phyloP scores from a whole-genome alignment of 1,284 basidiomycete species.

The Coniferiporia sulphurascens region DNA sequence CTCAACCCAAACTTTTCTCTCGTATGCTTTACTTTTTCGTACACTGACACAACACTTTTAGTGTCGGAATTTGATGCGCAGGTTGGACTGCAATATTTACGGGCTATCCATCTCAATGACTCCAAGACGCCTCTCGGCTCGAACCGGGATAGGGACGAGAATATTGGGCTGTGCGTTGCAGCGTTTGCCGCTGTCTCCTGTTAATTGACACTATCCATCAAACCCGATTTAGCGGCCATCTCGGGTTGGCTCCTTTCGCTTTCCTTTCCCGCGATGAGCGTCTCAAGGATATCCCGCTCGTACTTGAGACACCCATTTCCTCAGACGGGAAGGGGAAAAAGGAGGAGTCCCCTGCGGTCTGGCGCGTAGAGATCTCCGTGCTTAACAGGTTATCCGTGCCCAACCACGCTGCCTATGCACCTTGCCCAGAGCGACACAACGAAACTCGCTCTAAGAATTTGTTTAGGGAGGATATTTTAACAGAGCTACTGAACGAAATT shows the following conservation, averaged over 20 bases:
- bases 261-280: conserved; percentile 68
- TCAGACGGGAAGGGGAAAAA: conserved; percentile 32
- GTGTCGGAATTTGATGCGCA: conserved; percentile 60
- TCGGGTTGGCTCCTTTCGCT: conserved; percentile 62
- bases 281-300: conserved; percentile 66
- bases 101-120: conserved; percentile 84
- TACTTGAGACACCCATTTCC: conserved; percentile 76
- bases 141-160: conserved; percentile 78
- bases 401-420: background rate
- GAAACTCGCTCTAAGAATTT: too few species aligned
- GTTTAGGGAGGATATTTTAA: too few species aligned
- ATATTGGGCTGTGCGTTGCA: conserved; percentile 67
- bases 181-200: too few species aligned
- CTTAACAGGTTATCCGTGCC: conserved; percentile 42
- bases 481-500: too few species aligned
- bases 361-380: conserved; percentile 67
- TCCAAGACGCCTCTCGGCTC: conserved; percentile 63
- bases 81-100: conserved; percentile 69
- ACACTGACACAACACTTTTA: conserved; percentile 21
- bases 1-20: background rate
- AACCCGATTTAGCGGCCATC: conserved; percentile 46
- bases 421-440: too few species aligned
- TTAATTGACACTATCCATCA: too few species aligned
- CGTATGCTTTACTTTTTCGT: background rate
- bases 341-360: conserved; percentile 47